Base-by-base conservation (phyloP, 1,284 basidiomycete species). In the Chalciporus piperatoides region DNA sequence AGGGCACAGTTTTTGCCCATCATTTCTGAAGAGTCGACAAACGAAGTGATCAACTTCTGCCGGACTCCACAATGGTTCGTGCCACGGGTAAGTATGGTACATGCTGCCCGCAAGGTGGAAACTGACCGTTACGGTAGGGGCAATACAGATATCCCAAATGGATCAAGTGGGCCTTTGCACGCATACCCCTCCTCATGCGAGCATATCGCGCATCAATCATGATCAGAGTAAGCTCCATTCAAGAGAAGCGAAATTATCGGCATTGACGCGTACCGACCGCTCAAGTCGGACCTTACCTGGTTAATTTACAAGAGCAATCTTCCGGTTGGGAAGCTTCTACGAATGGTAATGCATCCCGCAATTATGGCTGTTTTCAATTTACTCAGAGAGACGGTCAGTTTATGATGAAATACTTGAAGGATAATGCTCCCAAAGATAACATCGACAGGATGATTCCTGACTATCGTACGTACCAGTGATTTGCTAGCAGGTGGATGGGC, bases 1-100 rank as follows among this genome's bases (percentile, higher is more conserved):
- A 81, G 81, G n/a, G 77, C 77, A 11, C 79, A 81, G 55, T 71
- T 81, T 37, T 58, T 81, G 27, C 77, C 78, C 28, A 62, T 70
- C 48, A 77, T 81, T 44, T 68, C 77, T n/a, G 59, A 64, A 41
- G 77, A 80, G 54, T 66, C 71, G 15, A 69, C 72, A 8, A 72
- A 75, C n/a, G 55, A 74, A 52, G 71, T 84, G 35, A 63, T 75
- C 52, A 79, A 80, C 56, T 77, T 82, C 56, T 75, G 73, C 54
- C 70, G 79, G 44, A 78, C 75, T 35, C 76, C 74, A 33, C 74
- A 76, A 54, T 81, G 77, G 77, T 76, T 67, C 56, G 43, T 69
- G 6, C 71, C 72, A 4, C 71, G 73, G 49, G 78, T 78, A 59
- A 57, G 71, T 64, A 10, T 27, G 27, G 19, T 47, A 46, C 23